Base-by-base conservation (phyloP, 495 filamentous ascomycete genomes). In the Daldinia caldariorum region DNA sequence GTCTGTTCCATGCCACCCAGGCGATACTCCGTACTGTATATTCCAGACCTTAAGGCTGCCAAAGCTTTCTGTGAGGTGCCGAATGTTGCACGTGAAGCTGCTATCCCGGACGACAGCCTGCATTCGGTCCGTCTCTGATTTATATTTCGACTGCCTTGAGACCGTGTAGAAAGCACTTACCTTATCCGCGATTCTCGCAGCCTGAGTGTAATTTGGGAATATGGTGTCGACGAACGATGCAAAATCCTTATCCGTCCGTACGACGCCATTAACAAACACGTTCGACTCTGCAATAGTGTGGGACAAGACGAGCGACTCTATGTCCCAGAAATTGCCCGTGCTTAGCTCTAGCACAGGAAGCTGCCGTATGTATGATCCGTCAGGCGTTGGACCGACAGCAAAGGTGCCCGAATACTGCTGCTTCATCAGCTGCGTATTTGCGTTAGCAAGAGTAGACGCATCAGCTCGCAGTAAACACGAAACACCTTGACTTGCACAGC, bases 361-460 rank as follows among this genome's bases (percentile, higher is more conserved):
- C 63, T 85, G 80, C 1, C 77, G 77, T 32, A 86, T 80, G 35
- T 79, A 79, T n/a, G 66, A 71, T 12, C 82, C 79, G 57, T 86
- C 84, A 5, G 81, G 75, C 9, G 78, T 77, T 13, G 84, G 83
- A 0, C 84, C 81, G 2, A 82, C 79, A 4, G 77, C 79, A 45
- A 81, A 82, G 14, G 79, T 77, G 13, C 83, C 83, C 6, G 78
- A 75, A 16, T 71, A 71, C 7, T 71, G 72, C 5, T 72, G 63
- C 18, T 71, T 63, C 49, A 78, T 78, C 31, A 83, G 75, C 1
- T 61, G 70, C 10, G 69, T 71, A 37, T 87, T 85, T 6, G 82
- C 84, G 9, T 61, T 67, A 86, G 41, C 41, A 20, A 45, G 41
- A 18, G 16, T 20, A 20, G 16, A 20, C 16, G 41, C 41, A 16